Evolutionary conservation across 1,284 basidiomycete genomes (phyloP).

Genomic region (Taiwanofungus camphoratus): DNA sequence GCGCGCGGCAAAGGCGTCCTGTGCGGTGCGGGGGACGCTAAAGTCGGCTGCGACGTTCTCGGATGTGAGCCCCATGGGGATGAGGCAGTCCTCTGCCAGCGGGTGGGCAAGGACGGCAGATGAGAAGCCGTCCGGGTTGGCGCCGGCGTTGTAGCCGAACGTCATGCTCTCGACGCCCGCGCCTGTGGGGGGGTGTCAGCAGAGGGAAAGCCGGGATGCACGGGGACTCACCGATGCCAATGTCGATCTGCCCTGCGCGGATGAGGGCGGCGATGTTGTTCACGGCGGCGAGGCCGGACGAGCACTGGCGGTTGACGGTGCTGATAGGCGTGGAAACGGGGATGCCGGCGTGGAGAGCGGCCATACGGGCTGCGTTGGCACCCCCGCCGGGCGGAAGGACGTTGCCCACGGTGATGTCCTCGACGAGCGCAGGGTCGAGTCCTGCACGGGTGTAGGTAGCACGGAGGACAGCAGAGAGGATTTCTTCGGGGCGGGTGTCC

Average conservation of each 20-base stretch:
- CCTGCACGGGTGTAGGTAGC: conserved; percentile 62
- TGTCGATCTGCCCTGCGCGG: conserved; percentile 77
- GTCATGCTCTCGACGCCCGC: conserved; percentile 98
- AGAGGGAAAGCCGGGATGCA: not conserved
- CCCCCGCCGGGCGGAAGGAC: conserved; percentile 92
- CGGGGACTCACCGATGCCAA: conserved; percentile 75
- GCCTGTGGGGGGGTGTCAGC: conserved; percentile 36
- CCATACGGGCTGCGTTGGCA: conserved; percentile 90
- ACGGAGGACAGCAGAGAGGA: conserved; percentile 79
- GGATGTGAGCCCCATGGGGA: conserved; percentile 96
- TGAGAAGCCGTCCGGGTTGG: conserved; percentile 72
- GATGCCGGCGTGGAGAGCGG: conserved; percentile 87
- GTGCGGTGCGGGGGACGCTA: conserved; percentile 65
- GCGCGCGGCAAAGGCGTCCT: conserved; percentile 84
- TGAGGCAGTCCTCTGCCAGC: conserved; percentile 86
- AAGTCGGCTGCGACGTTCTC: conserved; percentile 90
- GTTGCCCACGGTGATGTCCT: conserved; percentile 90
- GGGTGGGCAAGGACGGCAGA: conserved; percentile 74
- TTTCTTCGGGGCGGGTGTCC: conserved; percentile 86
- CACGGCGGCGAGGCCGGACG: conserved; percentile 85
- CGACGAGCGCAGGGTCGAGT: conserved; percentile 79
- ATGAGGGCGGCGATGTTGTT: conserved; percentile 93
- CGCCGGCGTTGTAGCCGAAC: conserved; percentile 70
- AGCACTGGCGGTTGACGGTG: conserved; percentile 95
- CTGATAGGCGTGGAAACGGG: conserved; percentile 78